These are phyloP conservation scores for Ganoderma resinaceum DNA, from an alignment of 1,284 basidiomycete genomes.

Conservation along the genomic window DNA sequence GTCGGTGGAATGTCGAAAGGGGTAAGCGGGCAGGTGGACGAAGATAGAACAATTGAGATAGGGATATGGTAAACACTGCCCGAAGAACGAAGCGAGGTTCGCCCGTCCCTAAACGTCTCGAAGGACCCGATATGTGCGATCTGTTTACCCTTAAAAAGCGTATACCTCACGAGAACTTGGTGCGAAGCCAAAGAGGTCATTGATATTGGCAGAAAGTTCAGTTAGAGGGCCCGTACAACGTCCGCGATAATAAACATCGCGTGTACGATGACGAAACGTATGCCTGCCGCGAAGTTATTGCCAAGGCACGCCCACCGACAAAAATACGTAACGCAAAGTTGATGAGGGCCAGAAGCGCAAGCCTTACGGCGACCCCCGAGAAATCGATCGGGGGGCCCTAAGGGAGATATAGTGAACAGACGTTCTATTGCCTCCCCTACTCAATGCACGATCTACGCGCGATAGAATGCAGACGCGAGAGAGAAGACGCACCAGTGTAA, in stretches of 20 bases:
- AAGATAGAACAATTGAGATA: slow-evolving; percentile 6
- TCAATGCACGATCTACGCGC: neutral
- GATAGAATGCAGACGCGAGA: neutral
- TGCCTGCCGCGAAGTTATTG: neutral
- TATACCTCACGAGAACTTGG: neutral
- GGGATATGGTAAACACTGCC: neutral
- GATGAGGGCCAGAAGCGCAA: neutral
- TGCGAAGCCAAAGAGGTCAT: neutral
- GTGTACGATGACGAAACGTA: neutral
- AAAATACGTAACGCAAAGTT: neutral
- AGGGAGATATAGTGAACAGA: neutral
- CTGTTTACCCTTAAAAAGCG: neutral
- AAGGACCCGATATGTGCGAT: neutral
- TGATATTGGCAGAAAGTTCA: neutral
- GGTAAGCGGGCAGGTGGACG: neutral
- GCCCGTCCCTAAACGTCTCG: neutral
- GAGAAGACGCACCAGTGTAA: neutral
- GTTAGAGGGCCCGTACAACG: neutral
- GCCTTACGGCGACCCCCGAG: neutral
- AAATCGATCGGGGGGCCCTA: neutral
- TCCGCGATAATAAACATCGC: neutral
- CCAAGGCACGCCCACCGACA: neutral
- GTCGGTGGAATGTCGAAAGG: neutral
- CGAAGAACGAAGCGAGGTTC: neutral
- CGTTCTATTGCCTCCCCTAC: neutral